These are phyloP conservation scores for Penstemon eatonii DNA, from an alignment of 257 asterid species.

Conservation along the genomic window DNA sequence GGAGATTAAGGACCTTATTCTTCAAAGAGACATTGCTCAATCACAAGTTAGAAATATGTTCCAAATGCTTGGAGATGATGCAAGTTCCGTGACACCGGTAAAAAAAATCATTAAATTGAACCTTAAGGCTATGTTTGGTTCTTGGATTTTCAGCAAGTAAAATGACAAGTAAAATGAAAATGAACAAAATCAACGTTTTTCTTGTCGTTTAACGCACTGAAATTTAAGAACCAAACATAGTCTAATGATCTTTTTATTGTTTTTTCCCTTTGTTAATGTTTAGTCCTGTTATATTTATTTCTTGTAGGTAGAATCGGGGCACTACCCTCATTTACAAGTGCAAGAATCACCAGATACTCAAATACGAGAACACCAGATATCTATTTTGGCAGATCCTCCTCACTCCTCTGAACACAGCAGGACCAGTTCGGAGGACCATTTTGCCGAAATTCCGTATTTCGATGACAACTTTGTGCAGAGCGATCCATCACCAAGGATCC, in stretches of 20 bases:
- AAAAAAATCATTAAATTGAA: conserved; percentile 1
- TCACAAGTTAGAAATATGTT: conserved; percentile 71
- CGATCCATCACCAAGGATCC: conserved; percentile 43
- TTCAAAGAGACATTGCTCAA: conserved; percentile 85
- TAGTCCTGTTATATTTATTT: conserved; percentile 20
- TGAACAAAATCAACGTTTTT: too few relatives aligned
- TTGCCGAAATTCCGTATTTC: conserved; percentile 53
- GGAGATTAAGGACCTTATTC: conserved; percentile 64
- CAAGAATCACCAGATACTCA: conserved; percentile 48
- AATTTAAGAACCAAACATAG: too few relatives aligned
- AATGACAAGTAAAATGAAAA: too few relatives aligned
- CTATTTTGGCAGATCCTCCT: conserved; percentile 48
- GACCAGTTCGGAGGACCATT: conserved; percentile 64
- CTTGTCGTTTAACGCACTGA: too few relatives aligned
- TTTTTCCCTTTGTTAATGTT: neutral
- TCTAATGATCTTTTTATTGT: neutral
- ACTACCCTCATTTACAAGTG: conserved; percentile 68
- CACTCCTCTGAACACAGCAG: conserved; percentile 55
- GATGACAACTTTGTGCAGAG: conserved; percentile 41
- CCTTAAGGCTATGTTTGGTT: neutral
- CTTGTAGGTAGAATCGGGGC: conserved; percentile 59
- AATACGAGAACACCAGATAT: conserved; percentile 37
- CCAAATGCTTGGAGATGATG: conserved; percentile 56
- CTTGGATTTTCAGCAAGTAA: too few relatives aligned
- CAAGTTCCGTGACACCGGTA: conserved; percentile 51